A percentile compares a stretch with the other conserved stretches of the same genome.
These are phyloP conservation scores for Claviceps africana DNA, from an alignment of 2,329 filamentous ascomycete genomes.

Conservation along the genomic window DNA sequence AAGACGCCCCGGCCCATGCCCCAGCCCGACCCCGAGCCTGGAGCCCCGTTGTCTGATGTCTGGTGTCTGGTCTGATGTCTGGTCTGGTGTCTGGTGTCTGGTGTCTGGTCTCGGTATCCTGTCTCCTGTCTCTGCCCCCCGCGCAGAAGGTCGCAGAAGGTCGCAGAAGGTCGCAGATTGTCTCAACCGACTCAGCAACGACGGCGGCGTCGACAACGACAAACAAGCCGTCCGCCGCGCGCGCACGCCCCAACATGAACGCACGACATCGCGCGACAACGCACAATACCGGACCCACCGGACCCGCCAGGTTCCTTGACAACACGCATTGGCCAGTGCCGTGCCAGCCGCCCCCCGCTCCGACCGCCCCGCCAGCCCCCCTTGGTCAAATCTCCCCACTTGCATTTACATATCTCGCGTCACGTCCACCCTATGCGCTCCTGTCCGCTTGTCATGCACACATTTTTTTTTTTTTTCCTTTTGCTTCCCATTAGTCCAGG, in stretches of 20 bases:
- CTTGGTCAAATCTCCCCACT: constrained; percentile 3
- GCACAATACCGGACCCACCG: not conserved
- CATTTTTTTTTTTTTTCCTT: not conserved
- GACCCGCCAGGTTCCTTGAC: not conserved
- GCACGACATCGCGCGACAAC: not conserved
- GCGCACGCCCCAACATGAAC: not conserved
- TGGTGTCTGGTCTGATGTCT: not conserved
- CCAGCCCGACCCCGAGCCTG: too few species aligned
- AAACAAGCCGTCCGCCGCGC: constrained; percentile 1
- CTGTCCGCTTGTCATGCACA: constrained; percentile 9
- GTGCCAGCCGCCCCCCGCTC: not conserved
- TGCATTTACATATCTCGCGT: constrained; percentile 16
- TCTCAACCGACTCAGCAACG: not conserved
- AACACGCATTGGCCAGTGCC: constrained; percentile 1
- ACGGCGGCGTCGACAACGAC: too few species aligned
- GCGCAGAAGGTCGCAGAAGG: too few species aligned
- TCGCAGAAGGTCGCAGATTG: not conserved
- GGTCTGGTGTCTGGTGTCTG: too few species aligned
- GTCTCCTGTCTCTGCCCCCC: too few species aligned
- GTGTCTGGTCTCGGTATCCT: too few species aligned
- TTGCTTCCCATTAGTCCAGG: not conserved
- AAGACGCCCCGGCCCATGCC: not conserved
- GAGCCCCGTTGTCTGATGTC: too few species aligned
- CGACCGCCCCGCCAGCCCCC: constrained; percentile 1
- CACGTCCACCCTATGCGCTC: constrained; percentile 7